Conservation (phyloP, 805 yeast species). For the Kregervanrija delftensis region DNA sequence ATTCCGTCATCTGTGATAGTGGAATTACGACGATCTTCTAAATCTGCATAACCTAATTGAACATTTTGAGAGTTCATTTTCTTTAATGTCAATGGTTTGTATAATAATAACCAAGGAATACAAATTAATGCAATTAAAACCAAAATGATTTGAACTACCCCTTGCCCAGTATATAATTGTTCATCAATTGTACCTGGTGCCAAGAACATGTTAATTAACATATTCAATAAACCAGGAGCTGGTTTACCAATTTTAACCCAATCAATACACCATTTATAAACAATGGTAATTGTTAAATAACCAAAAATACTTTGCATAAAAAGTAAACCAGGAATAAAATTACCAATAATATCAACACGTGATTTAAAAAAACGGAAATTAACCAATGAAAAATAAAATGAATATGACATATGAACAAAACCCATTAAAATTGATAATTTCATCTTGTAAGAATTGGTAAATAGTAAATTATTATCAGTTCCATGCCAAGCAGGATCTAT, state of each 20-base stretch:
- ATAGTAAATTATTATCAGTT: constrained; percentile 62
- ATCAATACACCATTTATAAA: constrained; percentile 69
- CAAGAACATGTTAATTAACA: constrained; percentile 70
- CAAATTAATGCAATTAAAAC: constrained; percentile 56
- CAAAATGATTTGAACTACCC: constrained; percentile 50
- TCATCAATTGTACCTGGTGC: constrained; percentile 67
- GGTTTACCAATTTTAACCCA: constrained; percentile 57
- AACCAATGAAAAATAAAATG: constrained; percentile 60
- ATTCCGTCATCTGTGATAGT: constrained; percentile 5
- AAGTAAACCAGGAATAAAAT: constrained; percentile 64
- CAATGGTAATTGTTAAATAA: constrained; percentile 55
- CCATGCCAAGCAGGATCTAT: constrained; percentile 76
- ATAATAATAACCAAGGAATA: constrained; percentile 66
- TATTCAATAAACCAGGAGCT: constrained; percentile 69
- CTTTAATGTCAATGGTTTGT: constrained; percentile 47
- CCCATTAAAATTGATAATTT: constrained; percentile 72
- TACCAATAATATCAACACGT: constrained; percentile 60
- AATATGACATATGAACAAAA: constrained; percentile 66
- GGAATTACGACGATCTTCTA: constrained; percentile 25
- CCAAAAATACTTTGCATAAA: constrained; percentile 78
- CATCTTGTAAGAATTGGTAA: constrained; percentile 73
- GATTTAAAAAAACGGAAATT: constrained; percentile 54
- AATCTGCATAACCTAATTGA: constrained; percentile 44
- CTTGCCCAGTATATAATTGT: constrained; percentile 59
- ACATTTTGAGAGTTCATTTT: constrained; percentile 42